phyloP scores from a whole-genome alignment of 768 basidiomycete genomes.

The Psilocybe cyanescens region DNA sequence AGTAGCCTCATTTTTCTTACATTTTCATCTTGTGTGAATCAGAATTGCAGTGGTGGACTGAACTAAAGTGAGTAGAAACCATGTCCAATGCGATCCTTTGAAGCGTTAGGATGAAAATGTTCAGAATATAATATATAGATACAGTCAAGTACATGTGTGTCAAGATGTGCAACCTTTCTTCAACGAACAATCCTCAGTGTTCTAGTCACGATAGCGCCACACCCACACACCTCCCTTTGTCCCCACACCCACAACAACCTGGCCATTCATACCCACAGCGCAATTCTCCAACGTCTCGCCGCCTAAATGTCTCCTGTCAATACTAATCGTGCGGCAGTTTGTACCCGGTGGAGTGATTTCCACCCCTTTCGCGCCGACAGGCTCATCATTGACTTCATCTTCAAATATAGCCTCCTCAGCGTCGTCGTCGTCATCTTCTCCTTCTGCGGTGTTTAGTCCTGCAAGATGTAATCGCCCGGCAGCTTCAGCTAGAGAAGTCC shows the following conservation, averaged over 20 bases:
- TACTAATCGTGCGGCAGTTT: constrained; percentile 25
- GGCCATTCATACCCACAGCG: constrained; percentile 47
- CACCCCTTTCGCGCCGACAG: constrained; percentile 5
- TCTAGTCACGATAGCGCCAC: constrained; percentile 30
- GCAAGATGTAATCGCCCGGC: constrained; percentile 3
- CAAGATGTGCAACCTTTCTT: neutral
- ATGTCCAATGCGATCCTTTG: too few relatives aligned
- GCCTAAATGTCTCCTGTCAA: constrained; percentile 10
- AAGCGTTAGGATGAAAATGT: too few relatives aligned
- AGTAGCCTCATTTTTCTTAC: neutral
- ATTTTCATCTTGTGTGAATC: too few relatives aligned
- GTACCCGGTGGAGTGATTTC: constrained; percentile 18
- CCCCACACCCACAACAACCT: constrained; percentile 43
- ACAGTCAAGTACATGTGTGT: neutral
- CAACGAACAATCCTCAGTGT: too few relatives aligned
- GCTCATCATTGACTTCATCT: constrained; percentile 6
- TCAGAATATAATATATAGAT: neutral
- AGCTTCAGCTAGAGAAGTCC: constrained; percentile 4
- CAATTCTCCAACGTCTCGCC: constrained; percentile 39
- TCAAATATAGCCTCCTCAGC: neutral
- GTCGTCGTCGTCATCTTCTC: constrained; percentile 7
- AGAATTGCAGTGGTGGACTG: too few relatives aligned
- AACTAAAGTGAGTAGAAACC: too few relatives aligned
- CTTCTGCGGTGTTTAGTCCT: neutral
- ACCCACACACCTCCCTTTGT: constrained; percentile 43